Evolutionary conservation across 352 stramenopile genomes (phyloP).

Genomic region (Pythium aphanidermatum): DNA sequence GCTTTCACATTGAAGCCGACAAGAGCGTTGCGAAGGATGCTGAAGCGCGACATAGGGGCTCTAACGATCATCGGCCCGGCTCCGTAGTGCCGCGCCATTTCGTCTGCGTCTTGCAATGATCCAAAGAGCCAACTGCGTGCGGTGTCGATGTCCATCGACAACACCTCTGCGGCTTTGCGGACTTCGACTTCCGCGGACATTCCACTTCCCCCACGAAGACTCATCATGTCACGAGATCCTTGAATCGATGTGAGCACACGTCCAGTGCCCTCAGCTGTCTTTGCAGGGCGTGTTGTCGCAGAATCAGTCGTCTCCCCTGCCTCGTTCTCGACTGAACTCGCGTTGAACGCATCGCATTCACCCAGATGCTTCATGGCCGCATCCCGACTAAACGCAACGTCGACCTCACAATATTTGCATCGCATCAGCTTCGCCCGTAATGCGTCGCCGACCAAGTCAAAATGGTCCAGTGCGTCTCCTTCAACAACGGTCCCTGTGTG

Average conservation of each 20-base stretch:
- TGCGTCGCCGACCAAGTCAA: neutral
- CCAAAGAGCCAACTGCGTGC: slow-evolving; percentile 13
- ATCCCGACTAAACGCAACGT: neutral
- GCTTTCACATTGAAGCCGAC: slow-evolving; percentile 4
- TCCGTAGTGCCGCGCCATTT: slow-evolving; percentile 3
- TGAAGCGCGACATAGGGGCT: slow-evolving; percentile 2
- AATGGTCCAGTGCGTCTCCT: slow-evolving; percentile 3
- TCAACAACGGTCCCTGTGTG: too few species aligned
- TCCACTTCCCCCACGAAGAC: too few species aligned
- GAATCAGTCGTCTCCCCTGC: neutral
- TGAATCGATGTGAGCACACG: too few species aligned
- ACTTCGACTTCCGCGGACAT: too few species aligned
- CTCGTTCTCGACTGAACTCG: too few species aligned
- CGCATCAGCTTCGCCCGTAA: neutral
- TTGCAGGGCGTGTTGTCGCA: too few species aligned
- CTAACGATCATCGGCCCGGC: neutral
- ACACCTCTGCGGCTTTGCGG: neutral
- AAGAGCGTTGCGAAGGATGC: neutral
- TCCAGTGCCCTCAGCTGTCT: too few species aligned
- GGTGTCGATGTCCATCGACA: slow-evolving; percentile 1
- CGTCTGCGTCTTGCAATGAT: neutral
- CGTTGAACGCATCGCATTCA: slow-evolving; percentile 13
- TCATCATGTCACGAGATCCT: too few species aligned
- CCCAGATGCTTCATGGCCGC: slow-evolving; percentile 4
- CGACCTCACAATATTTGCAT: slow-evolving; percentile 10